A percentile compares a stretch with the other conserved stretches of the same genome.
These are phyloP conservation scores for Austroboletus novae-zelandiae DNA, from an alignment of 1,284 basidiomycete genomes.

Conservation along the genomic window DNA sequence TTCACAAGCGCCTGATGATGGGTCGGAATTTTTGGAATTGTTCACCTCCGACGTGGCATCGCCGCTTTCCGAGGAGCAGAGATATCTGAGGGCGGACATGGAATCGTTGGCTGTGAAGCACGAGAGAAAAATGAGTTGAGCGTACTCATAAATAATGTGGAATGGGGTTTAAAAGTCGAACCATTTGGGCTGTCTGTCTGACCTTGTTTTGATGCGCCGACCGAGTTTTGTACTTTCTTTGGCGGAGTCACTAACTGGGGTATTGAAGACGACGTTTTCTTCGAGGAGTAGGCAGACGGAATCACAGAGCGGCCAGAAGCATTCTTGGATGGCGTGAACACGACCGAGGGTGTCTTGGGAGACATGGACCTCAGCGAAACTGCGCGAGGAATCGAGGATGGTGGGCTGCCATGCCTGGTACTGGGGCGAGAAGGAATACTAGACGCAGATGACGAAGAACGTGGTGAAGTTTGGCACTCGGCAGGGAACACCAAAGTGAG, in stretches of 20 bases:
- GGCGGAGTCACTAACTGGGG: slow-evolving; percentile 37
- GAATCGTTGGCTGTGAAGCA: slow-evolving; percentile 37
- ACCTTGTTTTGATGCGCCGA: slow-evolving; percentile 29
- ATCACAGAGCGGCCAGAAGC: slow-evolving; percentile 19
- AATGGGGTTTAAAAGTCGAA: slow-evolving; percentile 54
- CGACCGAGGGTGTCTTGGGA: slow-evolving; percentile 27
- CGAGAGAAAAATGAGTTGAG: slow-evolving; percentile 46
- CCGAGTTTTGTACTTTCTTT: slow-evolving; percentile 16
- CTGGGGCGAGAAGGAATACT: slow-evolving; percentile 5
- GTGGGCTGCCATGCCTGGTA: slow-evolving; percentile 29
- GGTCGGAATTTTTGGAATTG: slow-evolving; percentile 1
- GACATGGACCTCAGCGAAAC: slow-evolving; percentile 34
- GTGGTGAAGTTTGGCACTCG: slow-evolving; percentile 20
- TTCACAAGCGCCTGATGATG: slow-evolving; percentile 16
- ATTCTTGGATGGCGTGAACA: slow-evolving; percentile 24
- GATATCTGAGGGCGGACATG: slow-evolving; percentile 36
- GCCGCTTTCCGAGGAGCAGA: slow-evolving; percentile 18
- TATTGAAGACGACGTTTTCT: slow-evolving; percentile 53
- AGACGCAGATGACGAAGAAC: slow-evolving; percentile 14
- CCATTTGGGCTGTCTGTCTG: slow-evolving; percentile 43
- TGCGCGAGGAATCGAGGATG: slow-evolving; percentile 55
- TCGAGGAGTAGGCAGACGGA: slow-evolving; percentile 34
- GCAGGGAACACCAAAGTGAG: slow-evolving; percentile 25
- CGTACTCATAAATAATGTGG: slow-evolving; percentile 46
- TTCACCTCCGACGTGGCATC: slow-evolving; percentile 27